Conservation (phyloP, 495 filamentous ascomycete genomes). For the Penicillium canescens region DNA sequence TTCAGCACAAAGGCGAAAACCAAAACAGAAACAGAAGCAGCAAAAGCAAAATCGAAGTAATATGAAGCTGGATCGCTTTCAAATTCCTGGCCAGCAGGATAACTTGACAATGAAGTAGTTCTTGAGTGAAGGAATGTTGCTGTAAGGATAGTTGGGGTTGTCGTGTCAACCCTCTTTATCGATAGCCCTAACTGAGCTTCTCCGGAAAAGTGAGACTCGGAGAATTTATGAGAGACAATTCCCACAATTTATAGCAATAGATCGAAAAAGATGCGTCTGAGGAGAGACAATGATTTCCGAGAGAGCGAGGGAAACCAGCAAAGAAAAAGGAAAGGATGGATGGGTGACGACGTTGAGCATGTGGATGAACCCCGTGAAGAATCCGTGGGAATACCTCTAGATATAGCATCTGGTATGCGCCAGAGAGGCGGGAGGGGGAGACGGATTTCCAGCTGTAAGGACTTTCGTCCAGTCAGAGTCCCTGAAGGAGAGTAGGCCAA, state of each 20-base stretch:
- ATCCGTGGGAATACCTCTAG: conserved; percentile 30
- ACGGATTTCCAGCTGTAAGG: conserved; percentile 21
- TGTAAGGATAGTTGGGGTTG: conserved; percentile 47
- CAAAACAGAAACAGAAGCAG: conserved; percentile 8
- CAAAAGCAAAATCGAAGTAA: conserved; percentile 6
- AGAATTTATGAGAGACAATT: conserved; percentile 24
- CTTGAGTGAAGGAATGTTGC: conserved; percentile 34
- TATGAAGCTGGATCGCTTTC: neutral
- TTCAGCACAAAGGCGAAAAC: conserved; percentile 1
- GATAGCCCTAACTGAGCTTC: conserved; percentile 34
- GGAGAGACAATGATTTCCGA: conserved; percentile 7
- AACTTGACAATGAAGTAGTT: conserved; percentile 22
- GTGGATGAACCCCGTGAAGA: conserved; percentile 42
- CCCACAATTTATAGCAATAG: conserved; percentile 22
- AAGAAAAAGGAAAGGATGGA: conserved; percentile 18
- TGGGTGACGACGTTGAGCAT: conserved; percentile 34
- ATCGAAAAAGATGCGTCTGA: conserved; percentile 11
- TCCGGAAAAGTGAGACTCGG: conserved; percentile 31
- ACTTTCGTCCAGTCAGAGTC: conserved; percentile 18
- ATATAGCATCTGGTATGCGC: conserved; percentile 36
- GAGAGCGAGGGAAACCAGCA: conserved; percentile 3
- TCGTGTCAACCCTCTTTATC: conserved; percentile 48
- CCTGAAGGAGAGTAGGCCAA: neutral
- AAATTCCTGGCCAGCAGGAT: conserved; percentile 31
- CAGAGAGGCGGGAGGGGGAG: conserved; percentile 14